Base-by-base conservation (phyloP, 2,329 filamentous ascomycete genomes). In the Xylogone sp. region DNA sequence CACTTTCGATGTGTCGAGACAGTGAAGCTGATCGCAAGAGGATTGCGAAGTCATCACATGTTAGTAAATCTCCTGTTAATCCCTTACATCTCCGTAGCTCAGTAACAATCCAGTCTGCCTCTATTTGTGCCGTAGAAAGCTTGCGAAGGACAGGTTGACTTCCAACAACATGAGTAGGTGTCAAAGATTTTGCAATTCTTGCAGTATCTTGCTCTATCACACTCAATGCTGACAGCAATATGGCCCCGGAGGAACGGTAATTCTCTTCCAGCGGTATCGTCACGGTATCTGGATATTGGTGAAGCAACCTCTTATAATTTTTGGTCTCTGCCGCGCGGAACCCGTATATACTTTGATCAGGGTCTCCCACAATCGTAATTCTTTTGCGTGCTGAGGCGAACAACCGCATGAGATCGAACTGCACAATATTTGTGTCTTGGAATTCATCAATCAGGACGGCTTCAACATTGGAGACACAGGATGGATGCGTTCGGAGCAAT, bases 281-380 rank as follows among this genome's bases (percentile, higher is more conserved):
- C 3, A 90, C 79, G 0, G 91, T 94, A 21, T 87, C 80, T 0
- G 85, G 85, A 63, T 88, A 97, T 53, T 90, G 84, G 42, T 75
- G 75, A 48, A 90, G 81, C 75, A 99, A 84, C 2, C 88, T 83
- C 57, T 82, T 81, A 45, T 97, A 76, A 62, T 97, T 99, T 65
- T 87, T 87, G 59, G 93, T 90, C 68, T 99, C 93, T 9, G 94
- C 93, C 7, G 90, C 92, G 19, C 93, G 86, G 77, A 95, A 99
- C 19, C 93, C 90, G 66, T 97, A 99, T 52, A 99, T 99, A 67
- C 92, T 97, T 69, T 99, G 93, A 67, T 99, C 94, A 0, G 94
- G 93, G 65, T 99, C 93, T 29, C 93, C 94, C 3, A 99, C 94
- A 53, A 97, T 89, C 1, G 93, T 97, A 59, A 97, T 93, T n/a